Evolutionary conservation across 2,329 filamentous ascomycete species (phyloP).

Genomic region (Stagonosporopsis chrysanthemi): DNA sequence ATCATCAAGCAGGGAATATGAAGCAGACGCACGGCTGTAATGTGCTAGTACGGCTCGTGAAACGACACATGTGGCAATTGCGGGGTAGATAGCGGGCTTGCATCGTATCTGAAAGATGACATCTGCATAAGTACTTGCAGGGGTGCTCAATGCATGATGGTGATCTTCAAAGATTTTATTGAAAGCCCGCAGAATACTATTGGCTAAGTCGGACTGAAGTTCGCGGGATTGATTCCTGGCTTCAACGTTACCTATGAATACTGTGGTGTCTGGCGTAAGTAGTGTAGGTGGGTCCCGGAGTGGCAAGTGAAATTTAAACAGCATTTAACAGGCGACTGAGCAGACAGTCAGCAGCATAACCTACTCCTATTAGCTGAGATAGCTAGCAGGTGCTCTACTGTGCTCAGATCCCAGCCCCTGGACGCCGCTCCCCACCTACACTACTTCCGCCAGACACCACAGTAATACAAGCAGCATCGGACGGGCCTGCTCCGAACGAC

Average conservation of each 20-base stretch:
- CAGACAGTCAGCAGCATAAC: no score
- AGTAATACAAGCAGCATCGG: neutral
- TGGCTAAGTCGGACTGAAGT: neutral
- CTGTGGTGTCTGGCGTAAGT: no score
- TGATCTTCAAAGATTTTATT: neutral
- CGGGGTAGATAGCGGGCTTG: neutral
- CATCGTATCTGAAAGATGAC: neutral
- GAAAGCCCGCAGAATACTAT: neutral
- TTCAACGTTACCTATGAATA: no score
- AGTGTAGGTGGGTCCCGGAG: no score
- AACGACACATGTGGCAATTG: neutral
- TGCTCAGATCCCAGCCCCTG: no score
- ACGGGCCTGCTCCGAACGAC: neutral
- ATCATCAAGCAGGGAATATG: neutral
- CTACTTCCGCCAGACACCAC: no score
- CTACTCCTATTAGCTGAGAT: no score
- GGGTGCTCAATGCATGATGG: neutral
- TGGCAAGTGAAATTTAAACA: no score
- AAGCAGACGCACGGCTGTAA: neutral
- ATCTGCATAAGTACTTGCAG: neutral
- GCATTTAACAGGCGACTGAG: no score
- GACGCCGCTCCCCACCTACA: no score
- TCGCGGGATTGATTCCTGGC: no score
- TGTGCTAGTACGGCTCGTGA: neutral
- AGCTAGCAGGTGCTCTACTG: no score